Evolutionary conservation across 2,329 filamentous ascomycete genomes (phyloP), one percentile per base, ranked within the genome.

Genomic region (Rasamsonia emersonii): DNA sequence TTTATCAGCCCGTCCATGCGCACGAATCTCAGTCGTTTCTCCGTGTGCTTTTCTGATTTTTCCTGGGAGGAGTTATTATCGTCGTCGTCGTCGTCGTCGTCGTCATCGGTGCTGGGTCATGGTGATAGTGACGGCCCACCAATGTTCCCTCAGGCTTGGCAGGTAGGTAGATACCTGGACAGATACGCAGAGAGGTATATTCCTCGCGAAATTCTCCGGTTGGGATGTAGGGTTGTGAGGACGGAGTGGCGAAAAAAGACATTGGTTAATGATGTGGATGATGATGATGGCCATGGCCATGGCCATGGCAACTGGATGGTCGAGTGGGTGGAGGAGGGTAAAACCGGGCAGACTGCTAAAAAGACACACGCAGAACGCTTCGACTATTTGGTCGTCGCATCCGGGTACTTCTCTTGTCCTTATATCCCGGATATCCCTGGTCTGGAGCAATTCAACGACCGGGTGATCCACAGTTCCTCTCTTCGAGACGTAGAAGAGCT

Each of bases 61-160:
- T 71, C 81, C 4, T 93, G 84, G 84, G 65, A 71, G 3, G 59
- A n/a, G n/a, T n/a, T n/a, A n/a, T n/a, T n/a, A n/a, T 58, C 4
- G 61, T 67, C 0, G 42, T 64, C 32, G 19, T 27, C 6, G 14
- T 5, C 14, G 7, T 58, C 4, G 61, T 67, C 0, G 42, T 64
- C 32, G 19, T 27, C 6, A 13, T 5, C 14, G 7, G n/a, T 15
- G 18, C 15, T 16, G 8, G 14, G 18, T 5, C 9, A 17, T n/a
- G 15, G 6, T 16, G 23, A 14, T 9, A 9, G 6, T 24, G 59
- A 67, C 4, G 58, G 56, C 3, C 58, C 65, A 1, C 76, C 79
- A 1, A 68, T 80, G 54, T 78, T 91, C 28, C 85, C 85, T 1
- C 75, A 70, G 21, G 85, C 83, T 0, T 85, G 80, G 75, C 76